Percentiles rank a stretch among this genome's conserved stretches.
Evolutionary conservation across 805 yeast species (phyloP).

Genomic region (Starmerella gropengiesseri): DNA sequence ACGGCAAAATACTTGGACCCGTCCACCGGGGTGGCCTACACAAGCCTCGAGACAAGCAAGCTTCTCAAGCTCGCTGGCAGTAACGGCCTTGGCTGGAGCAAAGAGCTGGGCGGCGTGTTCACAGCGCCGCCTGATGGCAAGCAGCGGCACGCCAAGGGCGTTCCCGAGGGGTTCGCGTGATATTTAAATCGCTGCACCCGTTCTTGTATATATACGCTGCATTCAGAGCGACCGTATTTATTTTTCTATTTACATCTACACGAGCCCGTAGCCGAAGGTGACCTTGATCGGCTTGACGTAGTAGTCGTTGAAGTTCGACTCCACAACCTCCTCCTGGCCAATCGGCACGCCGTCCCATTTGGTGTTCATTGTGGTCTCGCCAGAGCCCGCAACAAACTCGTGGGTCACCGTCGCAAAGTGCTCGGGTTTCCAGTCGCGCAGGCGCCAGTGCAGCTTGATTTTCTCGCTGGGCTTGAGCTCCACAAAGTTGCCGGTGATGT

Average conservation of each 20-base stretch:
- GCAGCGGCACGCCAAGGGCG: constrained; percentile 42
- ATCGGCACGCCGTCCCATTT: constrained; percentile 82
- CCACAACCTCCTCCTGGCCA: constrained; percentile 85
- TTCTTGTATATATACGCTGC: background rate
- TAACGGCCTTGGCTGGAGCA: constrained; percentile 45
- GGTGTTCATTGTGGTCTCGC: constrained; percentile 73
- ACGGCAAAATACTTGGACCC: constrained; percentile 84
- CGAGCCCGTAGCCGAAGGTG: constrained; percentile 83
- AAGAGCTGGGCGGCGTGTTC: constrained; percentile 38
- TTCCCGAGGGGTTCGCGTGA: constrained; percentile 65
- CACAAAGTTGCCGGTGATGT: constrained; percentile 58
- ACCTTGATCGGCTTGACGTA: constrained; percentile 81
- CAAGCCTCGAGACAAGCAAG: constrained; percentile 69
- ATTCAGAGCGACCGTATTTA: no score
- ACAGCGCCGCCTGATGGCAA: constrained; percentile 29
- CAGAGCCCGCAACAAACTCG: constrained; percentile 61
- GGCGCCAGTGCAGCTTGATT: constrained; percentile 74
- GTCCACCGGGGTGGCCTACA: constrained; percentile 73
- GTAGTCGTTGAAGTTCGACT: constrained; percentile 75
- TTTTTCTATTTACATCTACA: constrained; percentile 13
- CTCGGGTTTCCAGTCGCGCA: constrained; percentile 78
- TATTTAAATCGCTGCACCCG: background rate
- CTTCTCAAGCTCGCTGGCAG: constrained; percentile 42
- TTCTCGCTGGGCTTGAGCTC: constrained; percentile 47
- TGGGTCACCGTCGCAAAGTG: constrained; percentile 63